Base-by-base conservation (phyloP, 2,329 filamentous ascomycete species). In the Mycosphaerella sp. region DNA sequence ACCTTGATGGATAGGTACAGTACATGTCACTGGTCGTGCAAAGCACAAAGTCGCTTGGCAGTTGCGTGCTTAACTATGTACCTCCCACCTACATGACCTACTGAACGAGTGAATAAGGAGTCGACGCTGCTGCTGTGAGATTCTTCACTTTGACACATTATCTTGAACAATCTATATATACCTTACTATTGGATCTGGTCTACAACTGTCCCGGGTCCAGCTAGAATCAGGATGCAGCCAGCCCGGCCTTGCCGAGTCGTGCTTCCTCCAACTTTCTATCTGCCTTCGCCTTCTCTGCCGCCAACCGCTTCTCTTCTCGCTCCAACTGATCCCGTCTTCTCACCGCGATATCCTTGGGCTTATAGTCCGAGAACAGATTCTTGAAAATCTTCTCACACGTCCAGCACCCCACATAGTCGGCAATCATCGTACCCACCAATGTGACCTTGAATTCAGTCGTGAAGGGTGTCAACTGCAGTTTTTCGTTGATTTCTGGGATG, bases 401-500 rank as follows among this genome's bases (percentile, higher is more conserved):
- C 76, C 82, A 97, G 75, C 93, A 98, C 12, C 85, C 86, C 1
- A 74, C 80, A 66, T 90, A 98, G 70, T 98, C 93, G 32, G 91
- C 64, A 6, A 90, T 70, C 93, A 98, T 98, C 64, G 88, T 78
- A 0, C 74, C 70, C 0, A 89, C 94, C 75, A 98, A 83, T 46
- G 85, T 91, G 39, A 79, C 67, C 77, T 95, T 95, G 79, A 98
- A 98, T 62, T 95, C 88, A 2, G 77, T 78, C 28, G 77, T 85
- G 71, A 98, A 98, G 2, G 88, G 88, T 4, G 98, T 93, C 0
- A 98, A 82, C 66, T 86, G 89, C 73, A 98, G 85, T 70, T 88
- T 85, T 71, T 91, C 80, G 72, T 97, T 98, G 70, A 98, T 83
- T 68, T 97, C 93, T 2, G 93, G 93, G 43, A 97, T 78, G 64